Evolutionary conservation across 257 asterid genomes (phyloP), one percentile per base, ranked within the genome.

Genomic region (Echites panduratus): DNA sequence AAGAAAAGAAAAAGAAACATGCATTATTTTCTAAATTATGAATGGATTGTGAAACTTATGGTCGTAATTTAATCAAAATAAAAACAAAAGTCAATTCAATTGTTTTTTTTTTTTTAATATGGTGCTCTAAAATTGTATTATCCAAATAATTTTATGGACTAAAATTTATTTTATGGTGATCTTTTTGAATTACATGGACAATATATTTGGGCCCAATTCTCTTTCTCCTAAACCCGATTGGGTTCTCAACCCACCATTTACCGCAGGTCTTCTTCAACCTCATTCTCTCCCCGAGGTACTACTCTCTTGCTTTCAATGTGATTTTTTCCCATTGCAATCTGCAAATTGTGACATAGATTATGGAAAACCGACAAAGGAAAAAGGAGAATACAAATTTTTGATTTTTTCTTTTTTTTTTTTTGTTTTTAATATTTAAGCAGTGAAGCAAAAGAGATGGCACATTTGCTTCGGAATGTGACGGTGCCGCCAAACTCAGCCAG

Each of bases 401-500:
- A 50, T 50, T 13, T 50, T 17, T 50, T 50, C 0, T 13, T n/a
- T n/a, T n/a, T n/a, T n/a, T n/a, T 13, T 49, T 12, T 49, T 11
- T 14, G 2, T 3, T 7, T 50, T 63, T 63, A 13, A 4, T 35
- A 17, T 63, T 20, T 29, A 38, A 64, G 49, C 8, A 20, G 69
- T 9, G 69, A 64, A 64, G 24, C 69, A 38, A 27, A 38, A 64
- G 63, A 49, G 50, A 69, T 69, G 73, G 20, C 62, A 47, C 16
- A 47, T 22, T 27, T 68, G 57, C 26, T 69, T 19, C 63, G 73
- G 87, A 86, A 68, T 79, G 66, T 89, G 70, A 87, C 84, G 83
- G 95, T 91, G 70, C 92, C 87, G 76, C 88, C 96, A 29, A 88
- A 81, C 86, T 93, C 98, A n/a, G 84, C 82, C 56, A 89, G 66